Percentiles rank a stretch among this genome's conserved stretches.
Evolutionary conservation across 2,329 filamentous ascomycete species (phyloP).

Genomic region (Paecilomyces sp.): DNA sequence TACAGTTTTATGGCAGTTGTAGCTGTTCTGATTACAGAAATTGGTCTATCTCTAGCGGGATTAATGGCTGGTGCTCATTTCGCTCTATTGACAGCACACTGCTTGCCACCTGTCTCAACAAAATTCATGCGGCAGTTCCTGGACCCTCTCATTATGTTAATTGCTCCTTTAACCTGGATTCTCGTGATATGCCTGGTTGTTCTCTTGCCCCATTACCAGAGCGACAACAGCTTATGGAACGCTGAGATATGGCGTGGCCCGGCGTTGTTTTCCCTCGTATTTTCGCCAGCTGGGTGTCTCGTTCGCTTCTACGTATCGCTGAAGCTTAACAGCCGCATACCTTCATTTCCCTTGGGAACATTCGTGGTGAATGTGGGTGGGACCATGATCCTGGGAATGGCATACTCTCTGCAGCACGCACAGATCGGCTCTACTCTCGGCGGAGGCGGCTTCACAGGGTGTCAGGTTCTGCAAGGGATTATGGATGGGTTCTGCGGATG

Average conservation of each 20-base stretch:
- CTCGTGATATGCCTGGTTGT: constrained; percentile 62
- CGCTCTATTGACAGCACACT: constrained; percentile 51
- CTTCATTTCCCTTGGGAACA: constrained; percentile 71
- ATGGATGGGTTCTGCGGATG: constrained; percentile 60
- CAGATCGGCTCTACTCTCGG: constrained; percentile 32
- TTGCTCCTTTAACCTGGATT: constrained; percentile 66
- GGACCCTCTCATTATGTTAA: constrained; percentile 53
- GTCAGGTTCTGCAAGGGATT: constrained; percentile 57
- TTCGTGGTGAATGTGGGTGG: constrained; percentile 72
- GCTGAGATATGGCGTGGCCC: constrained; percentile 62
- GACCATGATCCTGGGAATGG: constrained; percentile 64
- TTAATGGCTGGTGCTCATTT: constrained; percentile 66
- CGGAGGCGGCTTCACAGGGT: constrained; percentile 48
- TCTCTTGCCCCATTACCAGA: constrained; percentile 52
- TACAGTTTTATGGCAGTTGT: constrained; percentile 72
- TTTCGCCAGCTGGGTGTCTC: constrained; percentile 70
- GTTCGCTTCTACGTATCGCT: constrained; percentile 63
- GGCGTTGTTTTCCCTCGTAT: constrained; percentile 65
- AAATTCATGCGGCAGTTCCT: constrained; percentile 48
- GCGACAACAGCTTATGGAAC: constrained; percentile 19
- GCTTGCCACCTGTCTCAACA: constrained; percentile 49
- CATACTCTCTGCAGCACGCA: constrained; percentile 67
- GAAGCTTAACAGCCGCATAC: constrained; percentile 56
- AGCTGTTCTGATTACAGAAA: constrained; percentile 61
- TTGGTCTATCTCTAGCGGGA: constrained; percentile 60